Conservation (phyloP, 1,284 basidiomycete species). For the Fistulinella staudtii region DNA sequence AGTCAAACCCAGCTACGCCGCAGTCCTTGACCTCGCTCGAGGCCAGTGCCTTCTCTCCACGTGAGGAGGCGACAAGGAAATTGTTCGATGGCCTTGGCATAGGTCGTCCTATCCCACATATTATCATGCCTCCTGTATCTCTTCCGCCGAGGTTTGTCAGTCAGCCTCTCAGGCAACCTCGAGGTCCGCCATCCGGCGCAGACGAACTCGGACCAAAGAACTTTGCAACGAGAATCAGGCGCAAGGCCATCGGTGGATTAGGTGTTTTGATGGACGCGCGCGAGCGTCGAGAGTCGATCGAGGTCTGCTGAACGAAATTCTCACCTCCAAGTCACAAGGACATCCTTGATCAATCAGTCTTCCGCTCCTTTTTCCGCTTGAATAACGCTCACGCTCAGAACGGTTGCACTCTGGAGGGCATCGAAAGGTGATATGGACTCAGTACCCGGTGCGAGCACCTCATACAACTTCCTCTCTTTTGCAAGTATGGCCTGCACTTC, state of each 20-base stretch:
- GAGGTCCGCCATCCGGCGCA: conserved; percentile 79
- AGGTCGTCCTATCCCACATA: conserved; percentile 46
- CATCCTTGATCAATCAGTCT: too few species aligned
- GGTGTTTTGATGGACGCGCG: conserved; percentile 71
- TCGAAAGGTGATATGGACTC: conserved; percentile 23
- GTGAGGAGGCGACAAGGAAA: conserved; percentile 78
- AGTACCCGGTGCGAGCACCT: conserved; percentile 29
- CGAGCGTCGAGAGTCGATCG: conserved; percentile 61
- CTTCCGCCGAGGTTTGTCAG: conserved; percentile 33
- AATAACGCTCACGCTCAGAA: conserved; percentile 10
- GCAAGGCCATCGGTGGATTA: conserved; percentile 75
- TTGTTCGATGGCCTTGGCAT: conserved; percentile 79
- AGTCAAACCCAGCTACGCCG: conserved; percentile 69
- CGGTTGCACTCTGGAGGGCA: conserved; percentile 11
- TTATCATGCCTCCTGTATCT: conserved; percentile 14
- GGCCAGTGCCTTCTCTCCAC: conserved; percentile 58
- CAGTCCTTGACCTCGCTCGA: conserved; percentile 63
- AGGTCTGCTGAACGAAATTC: conserved; percentile 58
- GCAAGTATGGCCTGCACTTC: conserved; percentile 24
- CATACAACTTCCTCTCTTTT: conserved; percentile 24
- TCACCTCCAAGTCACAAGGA: too few species aligned
- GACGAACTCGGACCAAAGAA: conserved; percentile 88
- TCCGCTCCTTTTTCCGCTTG: conserved; percentile 22
- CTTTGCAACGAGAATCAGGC: conserved; percentile 77
- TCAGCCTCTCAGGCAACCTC: conserved; percentile 76